Evolutionary conservation across 129 eudicot genomes (phyloP), one percentile per base, ranked within the genome.

Genomic region (Lactuca sativa): DNA sequence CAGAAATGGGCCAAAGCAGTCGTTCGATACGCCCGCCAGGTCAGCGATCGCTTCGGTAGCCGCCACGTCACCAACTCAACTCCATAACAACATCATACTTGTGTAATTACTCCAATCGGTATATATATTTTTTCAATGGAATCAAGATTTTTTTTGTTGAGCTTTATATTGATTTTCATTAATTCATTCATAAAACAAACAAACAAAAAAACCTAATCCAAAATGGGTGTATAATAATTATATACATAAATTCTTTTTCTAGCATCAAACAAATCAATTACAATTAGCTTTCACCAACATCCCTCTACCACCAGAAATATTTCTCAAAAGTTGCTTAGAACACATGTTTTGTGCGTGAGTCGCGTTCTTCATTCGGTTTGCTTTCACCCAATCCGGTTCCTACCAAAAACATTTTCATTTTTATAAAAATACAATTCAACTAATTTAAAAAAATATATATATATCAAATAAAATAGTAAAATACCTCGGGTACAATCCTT

Each of bases 331-430:
- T 65, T 90, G 87, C 74, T 82, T 90, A 17, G 97, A 85, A 72
- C 91, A 93, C 77, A 90, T 77, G 48, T 85, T 76, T 18, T 89
- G 95, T n/a, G 95, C 89, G 49, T 93, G 87, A 48, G 82, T 87
- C 17, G 96, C 95, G 59, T 93, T 85, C 68, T 90, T 90, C 99
- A 82, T 76, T 18, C 99, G 86, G 38, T 79, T 86, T 40, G 97
- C 99, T 87, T 82, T 87, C 41, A 93, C 97, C 99, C 99, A 93
- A 18, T 85, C 93, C 0, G 99, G 99, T 77, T 93, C 99, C 99
- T 93, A 66, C 9, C 17, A 34, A 8, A 59, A n/a, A 21, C 33
- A 10, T 7, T 58, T 56, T 30, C 1, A 9, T 44, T 25, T 25
- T 25, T 25, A 1, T 25, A 25, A 25, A 47, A 11, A 47, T 47